Evolutionary conservation across 331 rosid species (phyloP).

Genomic region (Ulmus americana): DNA sequence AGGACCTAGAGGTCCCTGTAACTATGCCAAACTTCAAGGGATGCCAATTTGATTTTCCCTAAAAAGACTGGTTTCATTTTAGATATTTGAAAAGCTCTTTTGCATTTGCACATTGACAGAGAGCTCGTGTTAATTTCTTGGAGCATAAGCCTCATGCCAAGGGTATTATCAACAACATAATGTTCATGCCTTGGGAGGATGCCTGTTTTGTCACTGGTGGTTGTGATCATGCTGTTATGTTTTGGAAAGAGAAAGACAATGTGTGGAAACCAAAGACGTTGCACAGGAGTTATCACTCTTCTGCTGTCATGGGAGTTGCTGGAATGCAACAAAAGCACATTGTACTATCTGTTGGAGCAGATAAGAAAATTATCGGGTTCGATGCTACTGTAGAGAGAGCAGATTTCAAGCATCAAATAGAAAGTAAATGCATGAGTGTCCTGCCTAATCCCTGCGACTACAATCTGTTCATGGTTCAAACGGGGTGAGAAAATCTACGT

Average conservation of each 20-base stretch:
- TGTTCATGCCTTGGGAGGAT: slow-evolving; percentile 76
- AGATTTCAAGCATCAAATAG: slow-evolving; percentile 78
- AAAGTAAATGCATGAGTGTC: slow-evolving; percentile 88
- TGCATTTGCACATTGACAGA: slow-evolving; percentile 43
- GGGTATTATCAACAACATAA: slow-evolving; percentile 78
- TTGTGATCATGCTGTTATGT: slow-evolving; percentile 80
- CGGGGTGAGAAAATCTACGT: slow-evolving; percentile 51
- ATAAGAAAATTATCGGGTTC: slow-evolving; percentile 70
- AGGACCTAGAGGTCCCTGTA: too few species aligned
- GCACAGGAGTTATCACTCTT: slow-evolving; percentile 74
- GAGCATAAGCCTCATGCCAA: slow-evolving; percentile 78
- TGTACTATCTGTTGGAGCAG: slow-evolving; percentile 85
- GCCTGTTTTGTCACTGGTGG: slow-evolving; percentile 77
- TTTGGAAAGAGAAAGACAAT: slow-evolving; percentile 65
- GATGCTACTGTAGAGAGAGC: slow-evolving; percentile 54
- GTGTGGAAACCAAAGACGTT: slow-evolving; percentile 70
- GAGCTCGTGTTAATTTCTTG: slow-evolving; percentile 56
- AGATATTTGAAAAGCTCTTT: slow-evolving; percentile 10
- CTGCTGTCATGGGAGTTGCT: slow-evolving; percentile 96
- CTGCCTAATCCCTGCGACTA: slow-evolving; percentile 84
- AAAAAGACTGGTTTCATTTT: too few species aligned
- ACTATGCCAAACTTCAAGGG: too few species aligned
- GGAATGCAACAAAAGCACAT: slow-evolving; percentile 75
- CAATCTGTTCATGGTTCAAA: slow-evolving; percentile 90
- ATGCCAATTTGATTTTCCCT: too few species aligned